Base-by-base conservation (phyloP, 2,329 filamentous ascomycete species). In the Clonostachys chloroleuca region DNA sequence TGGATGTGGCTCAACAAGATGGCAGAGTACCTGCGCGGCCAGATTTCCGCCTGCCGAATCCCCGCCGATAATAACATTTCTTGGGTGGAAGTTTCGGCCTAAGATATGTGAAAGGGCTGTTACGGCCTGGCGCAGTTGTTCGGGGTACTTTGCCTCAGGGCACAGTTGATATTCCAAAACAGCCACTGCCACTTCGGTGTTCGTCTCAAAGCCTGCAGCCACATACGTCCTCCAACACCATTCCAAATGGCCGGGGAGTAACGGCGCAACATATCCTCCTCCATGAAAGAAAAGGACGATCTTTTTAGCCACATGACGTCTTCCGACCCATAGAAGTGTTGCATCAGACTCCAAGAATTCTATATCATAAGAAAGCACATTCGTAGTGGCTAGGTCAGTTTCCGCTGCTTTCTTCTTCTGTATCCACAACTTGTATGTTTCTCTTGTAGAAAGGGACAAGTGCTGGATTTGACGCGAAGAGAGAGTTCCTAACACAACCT, bases 31-130 rank as follows among this genome's bases (percentile, higher is more conserved):
- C 50, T 63, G 60, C 6, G 52, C 53, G 5, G 60, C 54, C 24
- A 67, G 47, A 41, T 65, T 64, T 2, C 56, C 64, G 9, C 63
- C 63, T 0, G 60, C 62, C 30, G 62, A 65, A 40, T 67, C 63
- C 8, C 63, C 64, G 4, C 62, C 64, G 12, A 67, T 45, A 8
- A 63, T 42, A 7, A 64, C 46, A 36, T 62, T 48, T 12, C 48
- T 30, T 0, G 61, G 56, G 5, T 20, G 37, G 20, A 62, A 47
- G 4, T 60, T 60, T 5, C 47, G 46, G 0, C 43, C 34, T 2
- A 64, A 44, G 3, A 63, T 33, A 14, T 55, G 51, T 5, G 41
- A 42, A 12, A 64, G 48, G 10, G 49, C 61, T 5, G 48, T 51
- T 1, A 49, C 55, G 1, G 61, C 60, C 42, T 65, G 61, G 13